A percentile compares a stretch with the other conserved stretches of the same genome.
Evolutionary conservation across 805 yeast genomes (phyloP).

Genomic region (Geotrichum ghanense): DNA sequence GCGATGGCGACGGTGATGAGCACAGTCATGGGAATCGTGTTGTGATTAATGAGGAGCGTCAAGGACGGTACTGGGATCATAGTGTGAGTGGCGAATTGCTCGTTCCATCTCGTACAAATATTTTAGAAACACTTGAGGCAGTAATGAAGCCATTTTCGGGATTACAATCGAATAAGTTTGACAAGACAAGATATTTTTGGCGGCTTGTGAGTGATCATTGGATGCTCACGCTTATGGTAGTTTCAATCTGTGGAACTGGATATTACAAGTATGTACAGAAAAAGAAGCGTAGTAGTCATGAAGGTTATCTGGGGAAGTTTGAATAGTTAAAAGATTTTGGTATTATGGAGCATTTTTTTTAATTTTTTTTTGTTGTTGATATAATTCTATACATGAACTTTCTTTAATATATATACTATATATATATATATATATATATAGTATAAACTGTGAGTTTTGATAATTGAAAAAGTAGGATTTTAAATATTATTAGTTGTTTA

Average conservation of each 20-base stretch:
- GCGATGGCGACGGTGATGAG: slow-evolving; percentile 14
- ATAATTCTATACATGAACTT: too few species aligned
- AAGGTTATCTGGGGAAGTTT: not conserved
- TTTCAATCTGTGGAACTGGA: not conserved
- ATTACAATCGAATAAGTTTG: slow-evolving; percentile 7
- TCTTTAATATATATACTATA: too few species aligned
- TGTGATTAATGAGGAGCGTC: slow-evolving; percentile 19
- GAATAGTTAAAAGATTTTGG: too few species aligned
- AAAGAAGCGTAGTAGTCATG: not conserved
- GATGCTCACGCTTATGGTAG: not conserved
- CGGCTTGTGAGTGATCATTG: slow-evolving; percentile 4
- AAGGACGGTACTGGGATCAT: slow-evolving; percentile 23
- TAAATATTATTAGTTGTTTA: too few species aligned
- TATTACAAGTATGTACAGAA: not conserved
- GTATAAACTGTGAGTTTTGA: too few species aligned
- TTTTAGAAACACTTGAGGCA: slow-evolving; percentile 14
- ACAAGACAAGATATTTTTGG: slow-evolving; percentile 7
- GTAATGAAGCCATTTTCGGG: slow-evolving; percentile 8
- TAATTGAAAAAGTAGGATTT: too few species aligned
- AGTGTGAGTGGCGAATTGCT: slow-evolving; percentile 17
- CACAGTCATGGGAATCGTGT: slow-evolving; percentile 18
- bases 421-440: too few species aligned
- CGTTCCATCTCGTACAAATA: slow-evolving; percentile 12
- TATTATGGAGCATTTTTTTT: too few species aligned
- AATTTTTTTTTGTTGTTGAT: too few species aligned